Evolutionary conservation across 2,329 filamentous ascomycete species (phyloP).

Genomic region (Arthrobotrys musiformis): DNA sequence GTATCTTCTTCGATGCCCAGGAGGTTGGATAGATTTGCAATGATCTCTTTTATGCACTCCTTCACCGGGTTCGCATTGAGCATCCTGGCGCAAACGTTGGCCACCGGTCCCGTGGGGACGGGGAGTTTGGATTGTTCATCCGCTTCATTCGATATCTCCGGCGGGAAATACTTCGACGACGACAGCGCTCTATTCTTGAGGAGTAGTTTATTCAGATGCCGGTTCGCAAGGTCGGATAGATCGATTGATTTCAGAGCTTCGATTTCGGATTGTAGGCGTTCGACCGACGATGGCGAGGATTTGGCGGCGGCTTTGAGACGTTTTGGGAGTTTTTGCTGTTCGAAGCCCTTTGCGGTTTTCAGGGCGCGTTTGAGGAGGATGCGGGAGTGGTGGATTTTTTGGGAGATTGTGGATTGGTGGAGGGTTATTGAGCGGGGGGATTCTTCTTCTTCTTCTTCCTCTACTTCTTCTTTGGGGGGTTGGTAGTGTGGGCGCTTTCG

Average conservation of each 20-base stretch:
- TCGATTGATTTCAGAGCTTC: slow-evolving; percentile 67
- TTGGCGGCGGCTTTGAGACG: slow-evolving; percentile 68
- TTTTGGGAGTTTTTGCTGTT: slow-evolving; percentile 77
- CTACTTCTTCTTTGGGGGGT: not conserved
- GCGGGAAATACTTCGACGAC: slow-evolving; percentile 64
- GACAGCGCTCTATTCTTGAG: slow-evolving; percentile 67
- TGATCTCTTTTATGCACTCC: slow-evolving; percentile 64
- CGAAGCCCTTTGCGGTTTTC: slow-evolving; percentile 78
- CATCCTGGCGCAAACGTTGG: slow-evolving; percentile 69
- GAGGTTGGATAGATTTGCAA: slow-evolving; percentile 51
- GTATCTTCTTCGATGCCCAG: slow-evolving; percentile 23
- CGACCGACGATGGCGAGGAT: too few relatives aligned
- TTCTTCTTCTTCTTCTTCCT: slow-evolving; percentile 16
- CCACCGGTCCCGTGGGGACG: slow-evolving; percentile 54
- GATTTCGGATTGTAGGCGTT: slow-evolving; percentile 72
- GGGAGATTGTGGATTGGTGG: slow-evolving; percentile 42
- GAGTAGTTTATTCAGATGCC: slow-evolving; percentile 67
- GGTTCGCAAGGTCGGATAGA: slow-evolving; percentile 64
- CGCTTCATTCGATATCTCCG: slow-evolving; percentile 60
- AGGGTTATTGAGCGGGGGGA: slow-evolving; percentile 46
- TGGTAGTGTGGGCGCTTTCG: slow-evolving; percentile 53
- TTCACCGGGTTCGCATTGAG: slow-evolving; percentile 69
- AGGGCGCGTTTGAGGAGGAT: slow-evolving; percentile 67
- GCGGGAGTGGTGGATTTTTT: slow-evolving; percentile 51
- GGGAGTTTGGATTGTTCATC: slow-evolving; percentile 58